Base-by-base conservation (phyloP, 2,329 filamentous ascomycete genomes). In the Fusarium decemcellulare region DNA sequence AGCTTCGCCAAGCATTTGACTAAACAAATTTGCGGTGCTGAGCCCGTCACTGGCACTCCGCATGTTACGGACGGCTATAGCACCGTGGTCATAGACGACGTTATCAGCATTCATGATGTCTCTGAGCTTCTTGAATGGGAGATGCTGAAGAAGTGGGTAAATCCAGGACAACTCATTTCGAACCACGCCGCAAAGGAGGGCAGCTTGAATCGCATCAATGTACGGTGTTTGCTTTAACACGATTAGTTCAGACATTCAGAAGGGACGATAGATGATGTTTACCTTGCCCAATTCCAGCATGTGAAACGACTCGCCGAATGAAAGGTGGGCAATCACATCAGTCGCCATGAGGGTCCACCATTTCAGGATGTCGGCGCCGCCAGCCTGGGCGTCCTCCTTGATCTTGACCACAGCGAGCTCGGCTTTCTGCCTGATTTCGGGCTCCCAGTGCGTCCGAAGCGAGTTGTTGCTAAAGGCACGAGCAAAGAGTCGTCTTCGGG, bases 331-430 rank as follows among this genome's bases (percentile, higher is more conserved):
- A 5, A 72, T 72, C 0, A 72, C 51, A 12, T 72, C 69, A 0
- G 62, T 65, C 0, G 69, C 59, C 65, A 71, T 67, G 0, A 72
- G 42, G 0, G 62, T 70, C 69, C 68, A 72, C 68, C 65, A 72
- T 8, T 72, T 72, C 3, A 70, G 53, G 0, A 72, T 30, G 27
- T 72, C 65, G 0, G 59, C 68, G 0, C 48, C 32, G 2, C 53
- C 59, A 4, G 23, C 39, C 12, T 29, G 30, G 6, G 42, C 54
- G 5, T 65, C 63, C 2, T 12, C 8, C 16, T 48, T 53, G 0
- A 72, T 70, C 15, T 30, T 62, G 2, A 32, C 11, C 4, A 65
- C 50, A 4, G 63, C 59, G 1, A 36, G 30, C 3, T 62, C 42
- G 8, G 53, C 39, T 14, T 67, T 72, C 2, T 44, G 6, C 2